These are phyloP conservation scores for Venturiaceae sp. DNA, from an alignment of 2,329 filamentous ascomycete genomes.

Conservation along the genomic window DNA sequence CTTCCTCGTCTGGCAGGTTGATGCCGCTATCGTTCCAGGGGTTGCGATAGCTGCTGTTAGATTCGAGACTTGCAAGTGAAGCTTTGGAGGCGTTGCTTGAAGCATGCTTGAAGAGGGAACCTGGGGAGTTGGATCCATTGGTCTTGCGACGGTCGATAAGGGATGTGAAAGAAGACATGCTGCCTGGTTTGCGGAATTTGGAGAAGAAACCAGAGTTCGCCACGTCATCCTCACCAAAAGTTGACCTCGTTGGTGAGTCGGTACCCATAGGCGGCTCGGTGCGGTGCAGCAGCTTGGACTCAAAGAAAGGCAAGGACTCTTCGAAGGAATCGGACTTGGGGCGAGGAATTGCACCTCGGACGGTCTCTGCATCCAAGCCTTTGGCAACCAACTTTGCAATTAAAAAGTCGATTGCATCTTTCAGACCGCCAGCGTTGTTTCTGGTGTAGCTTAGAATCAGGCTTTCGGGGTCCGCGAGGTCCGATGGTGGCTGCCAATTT, in stretches of 20 bases:
- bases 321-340: conserved; percentile 98
- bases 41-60: conserved; percentile 86
- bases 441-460: conserved; percentile 63
- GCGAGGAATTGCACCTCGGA: conserved; percentile 93
- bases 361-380: conserved; percentile 75
- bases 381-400: conserved; percentile 77
- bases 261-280: conserved; percentile 68
- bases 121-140: conserved; percentile 63
- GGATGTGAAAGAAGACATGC: conserved; percentile 90
- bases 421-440: conserved; percentile 91
- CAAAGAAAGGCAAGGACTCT: conserved; percentile 91
- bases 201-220: conserved; percentile 76
- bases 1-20: conserved; percentile 82
- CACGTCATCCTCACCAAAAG: conserved; percentile 71
- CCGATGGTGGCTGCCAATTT: background rate
- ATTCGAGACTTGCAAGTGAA: conserved; percentile 91
- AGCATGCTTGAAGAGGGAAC: conserved; percentile 73
- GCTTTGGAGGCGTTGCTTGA: conserved; percentile 93
- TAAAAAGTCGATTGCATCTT: conserved; percentile 92
- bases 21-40: conserved; percentile 98
- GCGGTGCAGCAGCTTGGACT: conserved; percentile 91
- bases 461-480: conserved; percentile 41
- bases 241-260: conserved; percentile 80
- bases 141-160: conserved; percentile 85
- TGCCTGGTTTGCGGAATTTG: conserved; percentile 85